These are phyloP conservation scores for Ophiorrhiza pumila DNA, from an alignment of 257 asterid genomes.

Conservation along the genomic window DNA sequence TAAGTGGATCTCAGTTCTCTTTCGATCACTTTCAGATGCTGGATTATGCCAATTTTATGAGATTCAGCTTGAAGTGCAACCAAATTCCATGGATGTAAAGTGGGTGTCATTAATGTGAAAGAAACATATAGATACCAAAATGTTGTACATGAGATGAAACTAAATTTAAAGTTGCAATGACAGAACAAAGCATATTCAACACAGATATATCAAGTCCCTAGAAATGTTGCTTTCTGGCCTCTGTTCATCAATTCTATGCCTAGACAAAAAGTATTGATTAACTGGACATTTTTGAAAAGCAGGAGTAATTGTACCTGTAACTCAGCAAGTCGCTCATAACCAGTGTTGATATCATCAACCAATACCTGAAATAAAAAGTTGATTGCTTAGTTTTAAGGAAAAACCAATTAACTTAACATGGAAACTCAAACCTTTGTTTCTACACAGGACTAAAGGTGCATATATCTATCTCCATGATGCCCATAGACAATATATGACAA, in stretches of 20 bases:
- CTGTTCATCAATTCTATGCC: background rate
- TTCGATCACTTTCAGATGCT: no score
- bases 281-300: background rate
- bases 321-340: slow-evolving; percentile 95
- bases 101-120: background rate
- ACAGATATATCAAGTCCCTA: background rate
- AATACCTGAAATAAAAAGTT: slow-evolving; percentile 51
- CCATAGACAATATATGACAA: background rate
- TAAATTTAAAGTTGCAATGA: background rate
- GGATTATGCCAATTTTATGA: background rate
- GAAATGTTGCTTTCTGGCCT: background rate
- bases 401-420: background rate
- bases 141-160: background rate
- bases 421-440: background rate
- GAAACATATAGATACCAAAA: background rate
- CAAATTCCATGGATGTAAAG: background rate
- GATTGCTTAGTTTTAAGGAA: background rate
- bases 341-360: slow-evolving; percentile 88
- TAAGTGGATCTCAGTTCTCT: background rate
- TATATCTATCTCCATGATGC: background rate
- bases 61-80: background rate
- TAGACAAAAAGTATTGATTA: background rate
- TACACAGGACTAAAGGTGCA: no score
- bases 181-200: background rate
- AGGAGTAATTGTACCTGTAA: slow-evolving; percentile 57